phyloP scores from a whole-genome alignment of 2,329 filamentous ascomycete species.

The Furcasterigmium sp. region DNA sequence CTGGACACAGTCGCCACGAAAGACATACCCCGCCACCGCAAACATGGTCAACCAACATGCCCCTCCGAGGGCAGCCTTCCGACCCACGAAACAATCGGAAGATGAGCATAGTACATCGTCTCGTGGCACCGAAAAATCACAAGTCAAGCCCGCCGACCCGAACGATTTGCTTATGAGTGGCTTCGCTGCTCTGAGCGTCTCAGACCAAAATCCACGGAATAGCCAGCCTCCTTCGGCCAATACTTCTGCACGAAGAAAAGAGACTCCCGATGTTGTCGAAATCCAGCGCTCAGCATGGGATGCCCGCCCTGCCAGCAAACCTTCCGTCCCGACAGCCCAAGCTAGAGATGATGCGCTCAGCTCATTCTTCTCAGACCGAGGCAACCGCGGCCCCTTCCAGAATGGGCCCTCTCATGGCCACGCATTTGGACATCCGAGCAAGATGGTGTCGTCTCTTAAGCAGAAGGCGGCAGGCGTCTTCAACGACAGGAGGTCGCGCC shows the following conservation, averaged over 20 bases:
- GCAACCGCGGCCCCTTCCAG: constrained; percentile 7
- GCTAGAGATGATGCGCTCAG: constrained; percentile 11
- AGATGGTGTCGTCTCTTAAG: constrained; percentile 45
- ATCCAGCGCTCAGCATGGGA: constrained; percentile 7
- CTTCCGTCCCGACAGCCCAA: constrained; percentile 4
- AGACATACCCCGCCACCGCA: not conserved
- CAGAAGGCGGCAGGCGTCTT: constrained; percentile 50
- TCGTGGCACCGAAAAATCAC: not conserved
- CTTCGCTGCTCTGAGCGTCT: constrained; percentile 12
- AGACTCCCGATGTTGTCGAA: constrained; percentile 10
- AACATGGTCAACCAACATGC: constrained; percentile 43
- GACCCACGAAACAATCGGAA: constrained; percentile 27
- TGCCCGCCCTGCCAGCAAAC: constrained; percentile 1
- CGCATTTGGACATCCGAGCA: constrained; percentile 30
- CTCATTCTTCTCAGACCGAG: constrained; percentile 11
- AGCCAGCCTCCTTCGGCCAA: constrained; percentile 3
- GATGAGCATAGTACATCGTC: constrained; percentile 18
- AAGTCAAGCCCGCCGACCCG: constrained; percentile 14
- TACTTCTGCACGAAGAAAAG: constrained; percentile 1
- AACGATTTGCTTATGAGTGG: constrained; percentile 10
- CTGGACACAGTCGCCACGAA: constrained; percentile 9
- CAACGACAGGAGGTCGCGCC: constrained; percentile 47
- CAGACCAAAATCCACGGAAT: constrained; percentile 2
- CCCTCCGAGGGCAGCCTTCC: constrained; percentile 37
- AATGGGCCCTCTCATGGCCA: constrained; percentile 7